phyloP scores from a whole-genome alignment of 2,329 filamentous ascomycete species.

The Claviceps cyperi region DNA sequence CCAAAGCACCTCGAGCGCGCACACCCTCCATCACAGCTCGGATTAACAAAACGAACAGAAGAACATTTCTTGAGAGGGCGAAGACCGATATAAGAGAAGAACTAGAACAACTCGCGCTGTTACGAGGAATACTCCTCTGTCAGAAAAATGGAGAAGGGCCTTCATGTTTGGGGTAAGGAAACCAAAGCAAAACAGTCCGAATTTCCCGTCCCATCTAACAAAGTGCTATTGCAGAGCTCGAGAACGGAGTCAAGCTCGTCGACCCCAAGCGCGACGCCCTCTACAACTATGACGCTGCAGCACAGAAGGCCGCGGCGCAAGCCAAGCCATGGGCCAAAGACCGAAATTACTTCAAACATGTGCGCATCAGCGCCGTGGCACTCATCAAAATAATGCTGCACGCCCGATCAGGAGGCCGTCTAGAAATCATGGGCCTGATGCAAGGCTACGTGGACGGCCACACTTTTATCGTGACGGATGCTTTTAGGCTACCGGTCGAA shows the following conservation, averaged over 20 bases:
- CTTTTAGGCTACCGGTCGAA: slow-evolving; percentile 85
- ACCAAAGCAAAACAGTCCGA: background rate
- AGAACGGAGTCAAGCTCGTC: slow-evolving; percentile 71
- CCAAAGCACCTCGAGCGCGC: no score
- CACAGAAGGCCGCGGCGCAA: slow-evolving; percentile 51
- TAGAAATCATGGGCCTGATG: slow-evolving; percentile 98
- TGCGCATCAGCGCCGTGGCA: slow-evolving; percentile 85
- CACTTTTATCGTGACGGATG: slow-evolving; percentile 83
- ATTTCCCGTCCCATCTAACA: background rate
- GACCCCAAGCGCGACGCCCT: slow-evolving; percentile 82
- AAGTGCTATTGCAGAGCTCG: slow-evolving; percentile 51
- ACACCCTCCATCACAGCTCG: background rate
- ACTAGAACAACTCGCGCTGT: background rate
- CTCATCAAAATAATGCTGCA: slow-evolving; percentile 99
- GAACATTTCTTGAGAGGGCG: no score
- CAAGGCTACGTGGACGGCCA: slow-evolving; percentile 81
- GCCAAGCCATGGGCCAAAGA: slow-evolving; percentile 64
- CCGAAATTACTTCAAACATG: slow-evolving; percentile 78
- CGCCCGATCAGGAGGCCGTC: slow-evolving; percentile 77
- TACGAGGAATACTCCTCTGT: background rate
- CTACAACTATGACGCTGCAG: slow-evolving; percentile 62
- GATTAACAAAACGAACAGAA: background rate
- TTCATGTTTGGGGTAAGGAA: background rate
- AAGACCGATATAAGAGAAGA: no score
- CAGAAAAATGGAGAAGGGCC: background rate